phyloP scores from a whole-genome alignment of 2,329 filamentous ascomycete genomes.

The Aureobasidium sp. region DNA sequence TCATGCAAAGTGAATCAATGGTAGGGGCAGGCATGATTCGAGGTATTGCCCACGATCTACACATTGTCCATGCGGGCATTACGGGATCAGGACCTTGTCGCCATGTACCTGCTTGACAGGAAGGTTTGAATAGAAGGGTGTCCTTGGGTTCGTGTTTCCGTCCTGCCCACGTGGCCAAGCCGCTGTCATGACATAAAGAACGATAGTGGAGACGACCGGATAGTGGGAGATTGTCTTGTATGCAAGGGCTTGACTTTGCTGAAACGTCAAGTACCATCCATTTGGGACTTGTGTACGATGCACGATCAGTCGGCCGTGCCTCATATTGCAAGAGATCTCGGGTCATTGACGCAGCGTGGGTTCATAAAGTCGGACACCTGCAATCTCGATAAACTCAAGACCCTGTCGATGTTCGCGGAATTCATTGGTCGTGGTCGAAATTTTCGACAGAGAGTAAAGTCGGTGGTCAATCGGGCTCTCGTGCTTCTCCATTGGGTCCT shows the following conservation, averaged over 20 bases:
- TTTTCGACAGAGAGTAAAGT: background rate
- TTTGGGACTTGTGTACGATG: slow-evolving; percentile 17
- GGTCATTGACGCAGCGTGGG: background rate
- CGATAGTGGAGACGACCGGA: background rate
- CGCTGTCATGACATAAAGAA: background rate
- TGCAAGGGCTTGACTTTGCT: background rate
- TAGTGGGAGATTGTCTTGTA: background rate
- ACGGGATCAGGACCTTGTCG: background rate
- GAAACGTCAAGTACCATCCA: background rate
- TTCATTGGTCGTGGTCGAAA: background rate
- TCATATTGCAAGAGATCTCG: slow-evolving; percentile 15
- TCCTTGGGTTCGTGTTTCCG: background rate
- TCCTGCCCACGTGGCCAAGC: background rate
- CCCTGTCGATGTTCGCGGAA: background rate
- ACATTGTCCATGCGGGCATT: background rate
- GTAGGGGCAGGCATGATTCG: background rate
- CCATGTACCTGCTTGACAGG: too few species aligned
- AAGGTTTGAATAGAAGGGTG: background rate
- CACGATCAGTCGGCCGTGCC: too few species aligned
- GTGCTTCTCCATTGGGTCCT: too few species aligned
- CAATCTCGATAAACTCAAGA: background rate
- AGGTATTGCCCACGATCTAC: background rate
- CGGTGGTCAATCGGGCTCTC: background rate
- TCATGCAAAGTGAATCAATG: too few species aligned
- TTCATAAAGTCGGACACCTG: background rate